Base-by-base conservation (phyloP, 768 basidiomycete species). In the Lentinula detonsa region DNA sequence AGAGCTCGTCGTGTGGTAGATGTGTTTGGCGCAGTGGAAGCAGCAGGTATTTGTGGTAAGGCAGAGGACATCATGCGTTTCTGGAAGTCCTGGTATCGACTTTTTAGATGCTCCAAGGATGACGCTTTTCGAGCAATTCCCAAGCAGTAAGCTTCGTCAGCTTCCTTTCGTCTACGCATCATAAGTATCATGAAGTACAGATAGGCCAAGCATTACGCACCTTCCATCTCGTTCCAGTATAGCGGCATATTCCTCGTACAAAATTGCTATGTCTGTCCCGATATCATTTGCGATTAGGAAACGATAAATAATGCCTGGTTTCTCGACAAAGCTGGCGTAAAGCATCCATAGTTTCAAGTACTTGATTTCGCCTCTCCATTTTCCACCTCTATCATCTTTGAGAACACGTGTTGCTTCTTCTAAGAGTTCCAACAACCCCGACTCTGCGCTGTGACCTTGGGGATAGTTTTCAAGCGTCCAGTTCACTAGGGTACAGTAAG, bases 391-490 rank as follows among this genome's bases (percentile, higher is more conserved):
- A 66, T 92, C 78, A 66, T 88, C 86, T 66, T 93, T 87, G 68
- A 98, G 81, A 7, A 87, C 82, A 35, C 95, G 78, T 1, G 97
- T 97, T 15, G 93, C 91, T 68, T 93, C 91, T 70, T 99, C 97
- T 6, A 99, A 75, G 2, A 98, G 78, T 61, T 96, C 95, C 16
- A 98, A 77, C n/a, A 98, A 80, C 35, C 93, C 91, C 11, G 91
- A 93, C 69, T 94, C 90, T 1, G 88, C 88, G 54, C 88, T 91
- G 60, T 91, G 88, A 4, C 95, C 95, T 62, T 97, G 90, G 0
- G 96, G 95, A 69, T 98, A 96, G 71, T 93, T 94, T 71, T 96
- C 93, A 46, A 95, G 75, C 0, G 91, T 95, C 91, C 95, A 98
- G 55, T 90, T 82, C 56, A 98, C 88, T 65, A 98, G 86, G 62